phyloP scores from a whole-genome alignment of 768 basidiomycete genomes.

The Lepiota brunneoincarnata region DNA sequence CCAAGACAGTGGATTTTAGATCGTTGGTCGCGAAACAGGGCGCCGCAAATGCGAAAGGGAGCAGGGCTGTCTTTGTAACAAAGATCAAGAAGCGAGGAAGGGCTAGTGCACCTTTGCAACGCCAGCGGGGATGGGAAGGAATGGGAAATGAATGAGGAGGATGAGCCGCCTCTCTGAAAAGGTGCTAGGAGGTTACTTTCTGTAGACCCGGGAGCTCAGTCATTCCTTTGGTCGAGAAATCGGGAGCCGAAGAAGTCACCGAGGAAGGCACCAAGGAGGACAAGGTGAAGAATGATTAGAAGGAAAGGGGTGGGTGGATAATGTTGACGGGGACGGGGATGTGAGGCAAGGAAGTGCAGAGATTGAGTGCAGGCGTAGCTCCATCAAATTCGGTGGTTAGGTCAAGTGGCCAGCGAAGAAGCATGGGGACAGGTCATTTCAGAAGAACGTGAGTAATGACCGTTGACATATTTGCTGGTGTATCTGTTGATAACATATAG shows the following conservation, averaged over 20 bases:
- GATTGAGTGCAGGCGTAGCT: no score
- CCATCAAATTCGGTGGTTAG: not conserved
- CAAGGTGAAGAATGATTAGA: no score
- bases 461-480: not conserved
- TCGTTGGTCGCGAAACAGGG: no score
- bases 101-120: constrained; percentile 6
- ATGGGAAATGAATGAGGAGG: not conserved
- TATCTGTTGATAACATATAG: constrained; percentile 13
- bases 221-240: not conserved
- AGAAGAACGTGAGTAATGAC: constrained; percentile 21
- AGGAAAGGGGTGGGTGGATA: no score
- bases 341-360: no score
- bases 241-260: no score
- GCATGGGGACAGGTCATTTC: constrained; percentile 17
- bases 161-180: constrained; percentile 27
- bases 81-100: constrained; percentile 23
- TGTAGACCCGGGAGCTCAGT: constrained; percentile 9
- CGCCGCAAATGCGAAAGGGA: constrained; percentile 7
- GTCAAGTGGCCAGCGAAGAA: constrained; percentile 22
- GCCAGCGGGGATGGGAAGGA: not conserved
- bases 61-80: constrained; percentile 22
- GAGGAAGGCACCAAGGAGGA: no score
- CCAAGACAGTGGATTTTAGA: no score
- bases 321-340: no score
- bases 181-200: constrained; percentile 14